Evolutionary conservation across 306 rosid species (phyloP), one percentile per base, ranked within the genome.

Genomic region (Citrullus mucosospermus): DNA sequence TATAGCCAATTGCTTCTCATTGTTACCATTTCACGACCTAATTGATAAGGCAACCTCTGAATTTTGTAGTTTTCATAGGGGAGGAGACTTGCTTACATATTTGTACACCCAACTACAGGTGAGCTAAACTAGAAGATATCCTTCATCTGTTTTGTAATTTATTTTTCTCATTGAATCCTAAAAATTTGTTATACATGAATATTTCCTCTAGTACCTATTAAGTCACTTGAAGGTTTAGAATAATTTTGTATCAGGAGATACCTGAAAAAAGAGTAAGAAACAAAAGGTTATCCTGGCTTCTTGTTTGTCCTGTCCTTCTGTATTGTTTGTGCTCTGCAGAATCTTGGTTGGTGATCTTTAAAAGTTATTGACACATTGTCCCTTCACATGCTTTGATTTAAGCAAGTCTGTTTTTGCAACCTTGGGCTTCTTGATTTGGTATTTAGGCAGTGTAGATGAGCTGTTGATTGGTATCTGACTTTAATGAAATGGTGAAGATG

Each of bases 91-190:
- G 51, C 91, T 95, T 36, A 85, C 99, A 10, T 92, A 88, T 85
- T 84, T 95, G 83, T 86, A 91, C 84, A 77, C 86, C 44, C 97
- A 89, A 48, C 85, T 95, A 80, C 95, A 91, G 98, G 98, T 91
- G 58, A 32, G 59, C 41, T 48, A 22, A 25, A 46, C 22, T 28
- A n/a, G 14, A 48, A 71, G 8, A 25, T 48, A 38, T 71, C 13
- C 51, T 18, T 12, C 36, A 0, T 70, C 58, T 71, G 76, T 7
- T 0, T 48, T 48, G 76, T 71, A 46, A 48, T 48, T 48, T 48
- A 4, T 28, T 14, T 46, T 48, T 46, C 39, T 71, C 41, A 28
- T 46, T 14, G 41, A 71, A 56, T 48, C 11, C 75, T 44, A 28
- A 25, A 9, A 71, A 71, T 3, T 25, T 71, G 13, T 25, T 44